These are phyloP conservation scores for Lagenaria siceraria DNA, from an alignment of 306 rosid species.

Conservation along the genomic window DNA sequence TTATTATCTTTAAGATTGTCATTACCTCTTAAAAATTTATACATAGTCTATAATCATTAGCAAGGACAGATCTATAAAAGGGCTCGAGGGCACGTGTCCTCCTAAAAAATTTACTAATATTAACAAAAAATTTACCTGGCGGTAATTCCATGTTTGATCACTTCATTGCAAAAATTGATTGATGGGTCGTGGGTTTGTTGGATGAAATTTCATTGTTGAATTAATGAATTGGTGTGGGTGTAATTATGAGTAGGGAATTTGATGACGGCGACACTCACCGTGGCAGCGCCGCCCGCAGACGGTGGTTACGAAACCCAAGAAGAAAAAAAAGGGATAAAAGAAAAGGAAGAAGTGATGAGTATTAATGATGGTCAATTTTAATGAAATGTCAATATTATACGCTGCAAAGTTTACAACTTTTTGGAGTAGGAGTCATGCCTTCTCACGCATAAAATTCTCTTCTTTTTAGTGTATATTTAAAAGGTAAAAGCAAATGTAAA, in stretches of 20 bases:
- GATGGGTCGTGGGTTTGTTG: background rate
- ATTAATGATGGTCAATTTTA: background rate
- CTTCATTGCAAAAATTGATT: background rate
- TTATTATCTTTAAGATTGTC: no score
- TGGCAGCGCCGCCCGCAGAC: conserved; percentile 9
- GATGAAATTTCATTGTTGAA: background rate
- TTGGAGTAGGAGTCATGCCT: background rate
- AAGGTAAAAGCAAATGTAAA: background rate
- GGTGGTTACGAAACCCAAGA: background rate
- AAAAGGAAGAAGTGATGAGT: background rate
- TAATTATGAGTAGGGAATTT: background rate
- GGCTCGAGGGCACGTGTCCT: no score
- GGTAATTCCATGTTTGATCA: no score
- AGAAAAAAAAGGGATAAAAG: background rate
- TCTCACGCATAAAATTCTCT: background rate
- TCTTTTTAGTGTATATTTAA: background rate
- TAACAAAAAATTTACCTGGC: no score
- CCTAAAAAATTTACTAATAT: no score
- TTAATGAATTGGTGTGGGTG: background rate
- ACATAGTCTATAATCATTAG: no score
- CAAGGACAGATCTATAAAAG: no score
- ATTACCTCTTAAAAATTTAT: no score
- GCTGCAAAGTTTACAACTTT: background rate
- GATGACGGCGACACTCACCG: background rate
- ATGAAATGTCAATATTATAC: background rate